Base-by-base conservation (phyloP, 164 flowering plant genomes). In the Paratinospora sagittata region DNA sequence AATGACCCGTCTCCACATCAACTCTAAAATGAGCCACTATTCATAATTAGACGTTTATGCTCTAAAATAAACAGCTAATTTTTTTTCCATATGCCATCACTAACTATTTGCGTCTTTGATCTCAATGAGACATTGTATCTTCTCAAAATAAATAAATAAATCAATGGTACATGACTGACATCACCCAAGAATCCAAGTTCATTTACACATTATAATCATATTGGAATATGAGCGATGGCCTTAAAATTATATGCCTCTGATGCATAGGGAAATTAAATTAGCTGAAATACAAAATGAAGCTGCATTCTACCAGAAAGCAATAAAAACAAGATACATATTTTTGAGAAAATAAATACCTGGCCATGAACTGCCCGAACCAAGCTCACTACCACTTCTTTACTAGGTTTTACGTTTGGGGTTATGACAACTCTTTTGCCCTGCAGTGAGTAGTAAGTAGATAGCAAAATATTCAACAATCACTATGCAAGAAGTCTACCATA, bases 341-440 rank as follows among this genome's bases (percentile, higher is more conserved):
- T 19, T 27, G 24, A 65, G 14, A 69, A 34, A 23, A 69, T 8
- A 64, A 77, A 60, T 82, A 92, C 99, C 95, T 84, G 84, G 66
- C 99, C 99, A 60, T 79, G 82, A 72, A 90, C 94, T 66, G 93
- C 92, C 76, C 77, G 89, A 17, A 92, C 95, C 85, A 95, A 80
- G 77, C 80, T 68, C 58, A 85, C 80, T 24, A 95, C 73, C 73
- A 87, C 77, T 49, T 89, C 92, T 84, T 81, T 85, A 74, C 87
- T 78, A 27, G 99, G 99, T 69, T 90, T 91, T 63, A 86, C 80
- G 81, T 82, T 91, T 72, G 85, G 89, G 5, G 98, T 95, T 68
- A 95, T 72, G 33, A 90, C 78, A 3, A 95, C 96, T 76, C 81
- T 89, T 72, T 80, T 85, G 65, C 87, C 91, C 99, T 95, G 90